Evolutionary conservation across 2,329 filamentous ascomycete genomes (phyloP).

Genomic region (Alternaria postmessia): DNA sequence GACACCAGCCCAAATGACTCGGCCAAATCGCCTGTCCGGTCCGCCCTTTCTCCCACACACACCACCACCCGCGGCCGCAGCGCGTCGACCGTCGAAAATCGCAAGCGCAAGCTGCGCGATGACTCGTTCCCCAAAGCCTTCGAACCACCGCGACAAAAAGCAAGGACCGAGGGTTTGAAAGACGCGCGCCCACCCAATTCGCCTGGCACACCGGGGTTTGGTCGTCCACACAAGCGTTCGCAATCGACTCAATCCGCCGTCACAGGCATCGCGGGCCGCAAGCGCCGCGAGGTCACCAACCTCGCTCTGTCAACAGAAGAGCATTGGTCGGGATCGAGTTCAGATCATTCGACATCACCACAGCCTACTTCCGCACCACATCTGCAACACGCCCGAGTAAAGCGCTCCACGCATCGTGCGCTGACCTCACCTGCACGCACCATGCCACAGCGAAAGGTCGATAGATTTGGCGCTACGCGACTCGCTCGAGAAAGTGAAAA

Average conservation of each 20-base stretch:
- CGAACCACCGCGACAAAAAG: slow-evolving; percentile 52
- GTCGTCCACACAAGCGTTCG: slow-evolving; percentile 49
- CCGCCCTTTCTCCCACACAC: slow-evolving; percentile 38
- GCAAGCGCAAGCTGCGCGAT: slow-evolving; percentile 53
- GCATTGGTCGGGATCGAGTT: slow-evolving; percentile 48
- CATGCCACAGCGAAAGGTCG: slow-evolving; percentile 82
- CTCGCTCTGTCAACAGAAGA: slow-evolving; percentile 43
- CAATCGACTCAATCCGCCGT: slow-evolving; percentile 49
- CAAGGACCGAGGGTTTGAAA: slow-evolving; percentile 48
- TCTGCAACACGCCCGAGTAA: slow-evolving; percentile 60
- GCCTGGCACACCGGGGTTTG: slow-evolving; percentile 44
- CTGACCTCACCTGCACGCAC: slow-evolving; percentile 60
- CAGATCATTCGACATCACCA: slow-evolving; percentile 49
- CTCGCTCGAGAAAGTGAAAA: slow-evolving; percentile 89
- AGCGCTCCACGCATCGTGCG: slow-evolving; percentile 69
- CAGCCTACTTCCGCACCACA: slow-evolving; percentile 39
- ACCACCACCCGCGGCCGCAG: slow-evolving; percentile 46
- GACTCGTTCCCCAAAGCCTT: slow-evolving; percentile 44
- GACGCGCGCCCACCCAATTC: slow-evolving; percentile 46
- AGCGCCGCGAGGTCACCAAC: slow-evolving; percentile 43
- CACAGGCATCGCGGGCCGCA: slow-evolving; percentile 41
- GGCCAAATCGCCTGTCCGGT: slow-evolving; percentile 35
- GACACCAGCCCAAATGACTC: slow-evolving; percentile 45
- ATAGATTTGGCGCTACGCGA: slow-evolving; percentile 90
- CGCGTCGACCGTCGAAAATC: slow-evolving; percentile 48